A percentile compares a stretch with the other conserved stretches of the same genome.
phyloP scores from a whole-genome alignment of 352 stramenopile species.

The Phytophthora tubulina region DNA sequence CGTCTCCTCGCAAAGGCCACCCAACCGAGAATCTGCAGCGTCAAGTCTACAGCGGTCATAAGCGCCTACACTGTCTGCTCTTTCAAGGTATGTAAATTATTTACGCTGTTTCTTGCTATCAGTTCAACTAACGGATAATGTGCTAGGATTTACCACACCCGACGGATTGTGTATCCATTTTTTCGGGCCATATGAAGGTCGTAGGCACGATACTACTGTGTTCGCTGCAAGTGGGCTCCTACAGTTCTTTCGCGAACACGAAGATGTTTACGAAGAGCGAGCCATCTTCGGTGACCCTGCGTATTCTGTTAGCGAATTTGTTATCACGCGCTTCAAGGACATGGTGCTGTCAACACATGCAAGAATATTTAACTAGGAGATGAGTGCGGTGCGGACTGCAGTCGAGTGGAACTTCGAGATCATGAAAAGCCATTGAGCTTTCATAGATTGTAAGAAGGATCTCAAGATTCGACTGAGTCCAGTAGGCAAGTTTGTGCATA shows the following conservation, averaged over 20 bases:
- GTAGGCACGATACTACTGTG: neutral
- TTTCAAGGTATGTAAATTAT: constrained; percentile 1
- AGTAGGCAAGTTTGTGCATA: too few relatives aligned
- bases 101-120: too few relatives aligned
- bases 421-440: too few relatives aligned
- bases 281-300: neutral
- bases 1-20: neutral
- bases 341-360: neutral
- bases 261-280: neutral
- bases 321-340: constrained; percentile 2
- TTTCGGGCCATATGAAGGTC: constrained; percentile 1
- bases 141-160: neutral
- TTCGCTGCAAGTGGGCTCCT: neutral
- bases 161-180: neutral
- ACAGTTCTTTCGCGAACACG: neutral
- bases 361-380: too few relatives aligned
- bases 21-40: constrained; percentile 6
- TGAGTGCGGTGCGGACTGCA: too few relatives aligned
- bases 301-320: constrained; percentile 1
- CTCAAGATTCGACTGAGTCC: too few relatives aligned
- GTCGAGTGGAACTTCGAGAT: too few relatives aligned
- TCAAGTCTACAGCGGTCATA: constrained; percentile 5
- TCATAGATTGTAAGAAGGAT: too few relatives aligned
- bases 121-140: too few relatives aligned
- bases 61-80: constrained; percentile 9